phyloP scores from a whole-genome alignment of 2,329 filamentous ascomycete species.

The Diaporthe sp. region DNA sequence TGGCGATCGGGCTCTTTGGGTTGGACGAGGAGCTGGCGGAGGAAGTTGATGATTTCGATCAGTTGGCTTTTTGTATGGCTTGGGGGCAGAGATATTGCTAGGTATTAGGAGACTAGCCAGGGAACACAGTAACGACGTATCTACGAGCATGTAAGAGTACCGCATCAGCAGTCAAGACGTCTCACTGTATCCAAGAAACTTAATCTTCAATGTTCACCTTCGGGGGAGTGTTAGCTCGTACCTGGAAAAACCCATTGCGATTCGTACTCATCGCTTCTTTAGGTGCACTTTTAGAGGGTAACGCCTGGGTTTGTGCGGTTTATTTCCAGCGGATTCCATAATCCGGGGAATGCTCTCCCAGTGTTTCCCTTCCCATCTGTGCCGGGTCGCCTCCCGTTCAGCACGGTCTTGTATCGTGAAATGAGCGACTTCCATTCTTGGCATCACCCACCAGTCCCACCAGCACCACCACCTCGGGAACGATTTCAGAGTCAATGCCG shows the following conservation, averaged over 20 bases:
- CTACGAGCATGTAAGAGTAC: neutral
- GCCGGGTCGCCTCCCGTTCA: neutral
- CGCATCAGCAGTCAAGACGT: neutral
- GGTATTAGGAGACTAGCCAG: neutral
- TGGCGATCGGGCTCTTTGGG: slow-evolving; percentile 56
- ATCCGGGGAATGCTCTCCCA: neutral
- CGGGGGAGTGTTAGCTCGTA: neutral
- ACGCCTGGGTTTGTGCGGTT: neutral
- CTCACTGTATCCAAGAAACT: too few relatives aligned
- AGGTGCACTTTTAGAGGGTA: neutral
- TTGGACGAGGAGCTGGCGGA: slow-evolving; percentile 52
- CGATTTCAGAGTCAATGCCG: neutral
- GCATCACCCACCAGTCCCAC: neutral
- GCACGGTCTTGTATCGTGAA: neutral
- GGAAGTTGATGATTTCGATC: slow-evolving; percentile 49
- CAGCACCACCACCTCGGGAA: neutral
- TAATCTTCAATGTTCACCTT: neutral
- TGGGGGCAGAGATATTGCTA: slow-evolving; percentile 51
- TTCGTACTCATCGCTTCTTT: neutral
- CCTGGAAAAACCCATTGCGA: neutral
- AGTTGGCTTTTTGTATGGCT: slow-evolving; percentile 51
- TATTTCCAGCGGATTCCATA: too few relatives aligned
- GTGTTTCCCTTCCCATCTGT: neutral
- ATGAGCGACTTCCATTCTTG: neutral
- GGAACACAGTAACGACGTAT: too few relatives aligned